phyloP scores from a whole-genome alignment of 495 filamentous ascomycete genomes.

The Penicillium tannophilum region DNA sequence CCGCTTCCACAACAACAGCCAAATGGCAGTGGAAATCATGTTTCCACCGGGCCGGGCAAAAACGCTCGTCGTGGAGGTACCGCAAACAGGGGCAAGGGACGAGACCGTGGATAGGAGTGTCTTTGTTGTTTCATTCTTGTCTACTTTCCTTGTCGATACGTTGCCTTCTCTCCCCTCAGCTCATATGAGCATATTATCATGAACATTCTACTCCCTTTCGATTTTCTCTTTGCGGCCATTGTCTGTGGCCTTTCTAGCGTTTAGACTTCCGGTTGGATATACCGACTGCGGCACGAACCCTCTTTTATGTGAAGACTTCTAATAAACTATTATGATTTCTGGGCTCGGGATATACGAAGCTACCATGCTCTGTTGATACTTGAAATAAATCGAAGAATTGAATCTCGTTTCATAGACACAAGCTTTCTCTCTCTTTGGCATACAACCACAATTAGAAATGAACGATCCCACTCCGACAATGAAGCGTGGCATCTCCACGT shows the following conservation, averaged over 20 bases:
- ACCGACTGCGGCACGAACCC: neutral
- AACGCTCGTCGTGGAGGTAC: slow-evolving; percentile 24
- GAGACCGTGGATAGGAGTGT: slow-evolving; percentile 11
- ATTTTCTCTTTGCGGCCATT: neutral
- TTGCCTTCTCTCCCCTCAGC: neutral
- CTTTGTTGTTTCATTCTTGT: neutral
- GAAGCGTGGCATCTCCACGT: neutral
- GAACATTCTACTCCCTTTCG: neutral
- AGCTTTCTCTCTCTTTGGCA: neutral
- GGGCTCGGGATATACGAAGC: neutral
- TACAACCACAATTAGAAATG: neutral
- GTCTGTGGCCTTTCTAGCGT: slow-evolving; percentile 2
- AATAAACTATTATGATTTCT: neutral
- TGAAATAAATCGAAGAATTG: neutral
- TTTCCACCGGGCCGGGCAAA: slow-evolving; percentile 6
- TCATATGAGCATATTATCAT: neutral
- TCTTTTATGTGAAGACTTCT: neutral
- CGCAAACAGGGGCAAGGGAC: slow-evolving; percentile 19
- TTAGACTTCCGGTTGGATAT: neutral
- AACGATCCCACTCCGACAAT: no score
- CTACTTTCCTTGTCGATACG: neutral
- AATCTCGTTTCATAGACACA: neutral
- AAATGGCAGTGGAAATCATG: slow-evolving; percentile 6
- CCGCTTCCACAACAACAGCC: slow-evolving; percentile 5
- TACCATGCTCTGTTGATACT: neutral